Evolutionary conservation across 2,329 filamentous ascomycete genomes (phyloP), one percentile per base, ranked within the genome.

Genomic region (Aspergillus unguis): DNA sequence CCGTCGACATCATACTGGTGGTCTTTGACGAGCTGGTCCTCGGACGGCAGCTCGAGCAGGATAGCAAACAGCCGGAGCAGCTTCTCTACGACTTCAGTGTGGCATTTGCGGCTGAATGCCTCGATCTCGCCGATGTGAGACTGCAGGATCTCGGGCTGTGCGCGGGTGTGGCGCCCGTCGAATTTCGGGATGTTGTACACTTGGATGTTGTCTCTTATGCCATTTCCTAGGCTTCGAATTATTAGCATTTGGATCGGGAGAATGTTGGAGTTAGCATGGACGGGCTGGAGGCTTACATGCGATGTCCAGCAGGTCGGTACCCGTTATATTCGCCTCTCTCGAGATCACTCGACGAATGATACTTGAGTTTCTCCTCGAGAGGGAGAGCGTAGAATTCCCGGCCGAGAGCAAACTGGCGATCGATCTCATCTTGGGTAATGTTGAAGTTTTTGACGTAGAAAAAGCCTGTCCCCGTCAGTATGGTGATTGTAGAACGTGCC

Each of bases 391-490:
- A 85, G 56, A 86, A 77, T 33, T 80, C 73, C 52, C 81, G 80
- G 1, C 78, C 83, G 2, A 86, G 75, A 9, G 82, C 80, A 56
- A 85, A 86, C 57, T 86, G 83, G 5, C 74, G 71, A 57, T 85
- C 78, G 1, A 86, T 76, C 62, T 83, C 73, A 43, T 84, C 81
- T 63, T 85, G 81, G 1, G 69, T 71, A n/a, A 86, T 73, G 31
- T 82, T 82, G 55, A 81, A 85, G 67, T 85, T 84, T 53, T 78
- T 80, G 23, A 85, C 78, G 55, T 85, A 85, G 69, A 85, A 86
- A 70, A 85, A 82, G 0, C 82, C 80, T 58, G 67, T 3, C n/a
- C 10, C 27, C 11, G 35, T 44, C n/a, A 38, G 9, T 37, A 25
- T 17, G 17, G 17, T 17, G 17, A 17, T 17, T 17, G 17, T 8